A percentile compares a stretch with the other conserved stretches of the same genome.
Conservation (phyloP, 306 rosid species). For the Mimosa bimucronata region DNA sequence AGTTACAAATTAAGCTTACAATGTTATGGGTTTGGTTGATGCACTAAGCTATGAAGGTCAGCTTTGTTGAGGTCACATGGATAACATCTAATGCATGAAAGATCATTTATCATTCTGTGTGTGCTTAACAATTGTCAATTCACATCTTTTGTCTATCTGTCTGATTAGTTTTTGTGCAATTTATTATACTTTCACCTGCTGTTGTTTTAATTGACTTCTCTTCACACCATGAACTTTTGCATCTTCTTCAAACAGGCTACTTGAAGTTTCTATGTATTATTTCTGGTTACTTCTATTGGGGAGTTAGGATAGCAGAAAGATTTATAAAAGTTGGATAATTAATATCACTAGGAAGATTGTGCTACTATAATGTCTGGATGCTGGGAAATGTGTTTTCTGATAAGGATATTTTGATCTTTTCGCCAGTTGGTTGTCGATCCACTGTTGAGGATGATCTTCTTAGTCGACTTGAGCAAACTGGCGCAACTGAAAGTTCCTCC, state of each 20-base stretch:
- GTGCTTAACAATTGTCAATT: neutral
- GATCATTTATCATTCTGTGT: neutral
- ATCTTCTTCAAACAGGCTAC: neutral
- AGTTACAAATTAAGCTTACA: neutral
- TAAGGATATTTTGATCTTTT: constrained; percentile 18
- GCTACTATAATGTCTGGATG: neutral
- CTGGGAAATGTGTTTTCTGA: constrained; percentile 6
- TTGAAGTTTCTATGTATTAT: neutral
- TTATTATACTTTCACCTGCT: neutral
- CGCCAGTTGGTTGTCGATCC: constrained; percentile 54
- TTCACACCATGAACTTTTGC: neutral
- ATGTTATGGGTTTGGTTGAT: neutral
- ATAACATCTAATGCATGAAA: neutral
- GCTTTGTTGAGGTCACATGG: constrained; percentile 11
- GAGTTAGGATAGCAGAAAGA: neutral
- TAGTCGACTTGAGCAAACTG: constrained; percentile 62
- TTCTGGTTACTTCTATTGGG: neutral
- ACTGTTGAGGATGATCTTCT: constrained; percentile 57
- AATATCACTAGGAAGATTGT: neutral
- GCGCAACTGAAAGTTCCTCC: constrained; percentile 75
- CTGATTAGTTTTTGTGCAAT: neutral
- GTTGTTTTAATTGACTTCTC: neutral
- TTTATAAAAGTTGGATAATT: constrained; percentile 3
- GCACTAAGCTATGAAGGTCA: neutral
- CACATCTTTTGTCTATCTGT: constrained; percentile 7